Evolutionary conservation across 129 eudicot species (phyloP).

Genomic region (Erigeron canadensis): DNA sequence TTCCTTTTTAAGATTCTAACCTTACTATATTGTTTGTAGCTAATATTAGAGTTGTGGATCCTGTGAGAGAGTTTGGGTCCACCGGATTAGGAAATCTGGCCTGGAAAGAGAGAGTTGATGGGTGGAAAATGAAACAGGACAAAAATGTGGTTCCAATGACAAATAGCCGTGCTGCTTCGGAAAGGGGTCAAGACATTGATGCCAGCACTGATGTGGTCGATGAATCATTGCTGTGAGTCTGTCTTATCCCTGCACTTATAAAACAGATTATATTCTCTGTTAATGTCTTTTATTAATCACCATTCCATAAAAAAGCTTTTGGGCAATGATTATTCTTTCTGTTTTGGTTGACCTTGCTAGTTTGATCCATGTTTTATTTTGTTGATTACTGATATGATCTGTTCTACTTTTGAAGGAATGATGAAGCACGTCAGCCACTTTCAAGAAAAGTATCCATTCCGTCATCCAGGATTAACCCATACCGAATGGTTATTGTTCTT

Average conservation of each 20-base stretch:
- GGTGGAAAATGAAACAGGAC: slow-evolving; percentile 99
- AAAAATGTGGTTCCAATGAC: slow-evolving; percentile 73
- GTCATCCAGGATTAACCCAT: slow-evolving; percentile 92
- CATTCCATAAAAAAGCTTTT: not conserved
- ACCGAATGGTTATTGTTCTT: slow-evolving; percentile 94
- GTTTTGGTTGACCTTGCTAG: not conserved
- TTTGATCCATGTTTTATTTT: slow-evolving; percentile 1
- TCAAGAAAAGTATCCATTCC: slow-evolving; percentile 96
- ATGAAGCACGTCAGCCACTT: slow-evolving; percentile 97
- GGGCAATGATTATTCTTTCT: not conserved
- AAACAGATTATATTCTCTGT: not conserved
- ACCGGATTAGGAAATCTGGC: slow-evolving; percentile 92
- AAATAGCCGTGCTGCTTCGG: slow-evolving; percentile 87
- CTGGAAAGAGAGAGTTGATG: slow-evolving; percentile 99
- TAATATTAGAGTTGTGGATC: slow-evolving; percentile 76
- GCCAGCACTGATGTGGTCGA: slow-evolving; percentile 87
- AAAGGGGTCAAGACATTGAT: slow-evolving; percentile 95
- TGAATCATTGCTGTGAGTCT: slow-evolving; percentile 75
- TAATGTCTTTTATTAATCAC: not conserved
- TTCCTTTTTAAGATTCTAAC: not conserved
- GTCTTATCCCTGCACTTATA: slow-evolving; percentile 2
- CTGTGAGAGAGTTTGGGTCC: slow-evolving; percentile 93
- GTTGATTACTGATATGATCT: slow-evolving; percentile 23
- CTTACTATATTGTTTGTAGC: slow-evolving; percentile 50
- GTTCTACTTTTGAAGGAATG: slow-evolving; percentile 65